Evolutionary conservation across 768 basidiomycete species (phyloP), one percentile per base, ranked within the genome.

Genomic region (Phlegmacium glaucopus): DNA sequence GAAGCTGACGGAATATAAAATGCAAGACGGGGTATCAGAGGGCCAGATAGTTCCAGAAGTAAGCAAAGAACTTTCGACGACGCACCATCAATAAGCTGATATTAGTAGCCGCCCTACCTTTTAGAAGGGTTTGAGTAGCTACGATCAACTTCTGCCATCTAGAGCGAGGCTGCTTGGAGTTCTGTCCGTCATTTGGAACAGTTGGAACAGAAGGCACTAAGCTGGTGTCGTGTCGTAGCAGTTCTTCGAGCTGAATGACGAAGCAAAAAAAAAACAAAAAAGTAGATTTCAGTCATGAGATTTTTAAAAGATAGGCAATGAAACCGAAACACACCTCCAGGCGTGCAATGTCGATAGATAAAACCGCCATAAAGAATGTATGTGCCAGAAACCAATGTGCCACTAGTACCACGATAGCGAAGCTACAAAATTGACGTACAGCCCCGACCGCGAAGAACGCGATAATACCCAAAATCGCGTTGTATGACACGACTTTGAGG

Each of bases 381-480:
- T 96, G 91, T 12, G 95, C 87, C 50, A 98, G 77, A 70, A 94
- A 95, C 93, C 93, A 98, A 63, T 98, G 94, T 12, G 93, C 94
- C 26, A 97, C 87, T 16, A 97, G 77, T 9, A 97, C 92, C 17
- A 97, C 92, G 37, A 93, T 85, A 0, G 93, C 92, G 62, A 98
- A 97, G 3, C 83, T 76, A 64, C 94, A 95, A 61, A 97, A 95
- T 58, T 97, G 92, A 32, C 89, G 81, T 29, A 94, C 90, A 1
- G 90, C 87, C 35, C 90, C 87, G 12, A 75, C 78, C 37, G 87
- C 78, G 58, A 89, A 81, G 38, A 84, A 70, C 12, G 87, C 86
- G 40, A 93, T 83, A 51, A 85, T 63, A 4, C 87, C 85, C 5
- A 95, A 78, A 44, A 94, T 82, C 26, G 73, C 61, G 60, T 94